Conservation (phyloP, 2,329 filamentous ascomycete genomes). For the Pestalotiopsis fici region DNA sequence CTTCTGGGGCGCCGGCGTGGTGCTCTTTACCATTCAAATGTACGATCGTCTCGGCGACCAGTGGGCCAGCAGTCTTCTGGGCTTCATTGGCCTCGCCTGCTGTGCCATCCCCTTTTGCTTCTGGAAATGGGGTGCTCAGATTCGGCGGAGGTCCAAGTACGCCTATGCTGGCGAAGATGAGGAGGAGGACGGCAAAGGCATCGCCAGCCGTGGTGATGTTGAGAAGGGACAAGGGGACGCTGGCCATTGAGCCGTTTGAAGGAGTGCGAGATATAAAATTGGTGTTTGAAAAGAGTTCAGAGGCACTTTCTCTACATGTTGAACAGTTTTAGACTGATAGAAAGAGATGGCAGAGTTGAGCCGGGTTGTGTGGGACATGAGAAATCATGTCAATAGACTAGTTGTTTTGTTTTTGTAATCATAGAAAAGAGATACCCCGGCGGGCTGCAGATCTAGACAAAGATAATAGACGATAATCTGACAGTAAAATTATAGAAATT, state of each 20-base stretch:
- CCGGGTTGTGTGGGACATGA: not conserved
- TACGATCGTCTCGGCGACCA: conserved; percentile 71
- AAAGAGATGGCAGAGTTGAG: not conserved
- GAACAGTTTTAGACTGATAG: not conserved
- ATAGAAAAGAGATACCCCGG: not conserved
- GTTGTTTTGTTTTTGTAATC: not conserved
- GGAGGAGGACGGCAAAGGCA: conserved; percentile 26
- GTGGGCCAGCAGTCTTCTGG: conserved; percentile 74
- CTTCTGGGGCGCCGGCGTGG: conserved; percentile 77
- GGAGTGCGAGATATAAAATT: not conserved
- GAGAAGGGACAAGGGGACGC: conserved; percentile 1
- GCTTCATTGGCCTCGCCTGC: conserved; percentile 74
- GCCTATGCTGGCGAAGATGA: conserved; percentile 68
- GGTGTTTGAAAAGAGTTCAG: not conserved
- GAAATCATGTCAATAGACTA: not conserved
- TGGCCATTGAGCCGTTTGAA: not conserved
- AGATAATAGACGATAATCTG: not conserved
- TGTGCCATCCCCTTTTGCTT: conserved; percentile 84
- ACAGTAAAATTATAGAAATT: not conserved
- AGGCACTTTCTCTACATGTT: not conserved
- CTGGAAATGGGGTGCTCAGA: conserved; percentile 73
- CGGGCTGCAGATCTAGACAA: not conserved
- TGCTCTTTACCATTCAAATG: conserved; percentile 84
- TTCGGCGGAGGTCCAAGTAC: conserved; percentile 69
- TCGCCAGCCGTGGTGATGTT: not conserved